Base-by-base conservation (phyloP, 2,329 filamentous ascomycete species). In the Sarocladium strictum region DNA sequence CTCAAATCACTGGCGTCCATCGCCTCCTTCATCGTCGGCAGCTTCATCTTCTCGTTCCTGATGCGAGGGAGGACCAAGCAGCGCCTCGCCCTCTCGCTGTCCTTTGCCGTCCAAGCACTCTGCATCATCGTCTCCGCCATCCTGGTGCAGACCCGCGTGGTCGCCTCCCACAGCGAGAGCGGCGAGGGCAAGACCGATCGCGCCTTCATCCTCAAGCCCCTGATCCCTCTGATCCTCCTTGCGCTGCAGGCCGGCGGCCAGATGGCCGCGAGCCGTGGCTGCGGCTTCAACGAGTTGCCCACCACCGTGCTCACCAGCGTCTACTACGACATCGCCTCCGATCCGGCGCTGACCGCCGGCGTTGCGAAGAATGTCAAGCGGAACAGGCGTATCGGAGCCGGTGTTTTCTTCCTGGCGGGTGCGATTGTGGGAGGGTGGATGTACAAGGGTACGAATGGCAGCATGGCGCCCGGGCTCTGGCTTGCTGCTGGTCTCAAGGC, bases 261-360 rank as follows among this genome's bases (percentile, higher is more conserved):
- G 63, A 80, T 81, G 56, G 76, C 77, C 19, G 69, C 69, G 33
- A 76, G 72, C 33, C 69, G 79, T 17, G 64, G 72, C 12, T 67
- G 81, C 19, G 76, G 76, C 9, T 77, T 76, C 60, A 76, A 76
- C 54, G 79, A 81, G 63, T 66, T 81, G 43, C 79, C 79, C 1
- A 77, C 78, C 1, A 78, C 76, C 49, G 79, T 82, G 10, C 62
- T 81, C 37, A 82, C 79, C n/a, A 77, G 73, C 55, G 66, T 78
- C 37, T 78, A 80, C 61, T 78, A 74, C 61, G 79, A 81, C 60
- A 60, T 81, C 23, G 71, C 78, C 60, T 76, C 73, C 17, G 79
- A 82, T 61, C 73, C 73, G 2, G 66, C 72, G 35, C 63, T 80
- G 12, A 69, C 79, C n/a, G 67, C 71, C 2, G 60, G 58, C 15